Percentiles rank a stretch among this genome's conserved stretches.
Evolutionary conservation across 2,329 filamentous ascomycete species (phyloP).

Genomic region (Lecanosticta acicola): DNA sequence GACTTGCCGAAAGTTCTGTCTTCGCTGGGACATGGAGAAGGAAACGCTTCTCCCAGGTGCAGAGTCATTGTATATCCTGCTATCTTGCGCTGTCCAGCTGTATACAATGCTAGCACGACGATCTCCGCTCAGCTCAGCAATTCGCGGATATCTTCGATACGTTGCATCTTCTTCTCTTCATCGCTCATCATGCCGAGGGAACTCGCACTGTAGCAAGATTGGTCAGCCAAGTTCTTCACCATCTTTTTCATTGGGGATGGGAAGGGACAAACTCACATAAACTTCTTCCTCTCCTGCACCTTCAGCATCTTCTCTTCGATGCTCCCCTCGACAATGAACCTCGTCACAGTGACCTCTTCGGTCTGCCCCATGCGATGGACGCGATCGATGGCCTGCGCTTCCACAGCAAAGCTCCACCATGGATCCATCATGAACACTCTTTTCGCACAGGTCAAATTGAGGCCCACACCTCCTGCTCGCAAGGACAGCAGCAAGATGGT

Average conservation of each 20-base stretch:
- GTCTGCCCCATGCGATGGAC: conserved; percentile 96
- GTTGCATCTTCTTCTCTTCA: conserved; percentile 82
- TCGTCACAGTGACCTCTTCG: conserved; percentile 73
- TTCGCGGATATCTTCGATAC: conserved; percentile 91
- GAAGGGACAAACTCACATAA: conserved; percentile 77
- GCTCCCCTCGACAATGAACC: conserved; percentile 84
- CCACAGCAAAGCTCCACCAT: conserved; percentile 97
- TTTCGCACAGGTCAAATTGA: conserved; percentile 85
- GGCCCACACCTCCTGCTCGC: conserved; percentile 83
- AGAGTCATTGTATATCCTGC: no score
- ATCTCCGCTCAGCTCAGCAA: conserved; percentile 56
- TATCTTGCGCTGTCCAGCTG: no score
- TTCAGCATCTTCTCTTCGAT: conserved; percentile 93
- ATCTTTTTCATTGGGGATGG: no score
- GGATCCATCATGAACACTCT: conserved; percentile 99
- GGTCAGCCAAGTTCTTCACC: no score
- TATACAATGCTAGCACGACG: no score
- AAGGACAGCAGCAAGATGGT: conserved; percentile 76
- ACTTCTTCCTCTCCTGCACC: conserved; percentile 94
- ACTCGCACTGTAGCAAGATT: conserved; percentile 62
- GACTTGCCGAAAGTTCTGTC: no score
- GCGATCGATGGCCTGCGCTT: conserved; percentile 94
- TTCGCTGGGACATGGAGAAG: no score
- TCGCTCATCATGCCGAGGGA: conserved; percentile 92
- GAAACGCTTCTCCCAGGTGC: no score